phyloP scores from a whole-genome alignment of 108 stramenopile species.

The Conticribra weissflogii region DNA sequence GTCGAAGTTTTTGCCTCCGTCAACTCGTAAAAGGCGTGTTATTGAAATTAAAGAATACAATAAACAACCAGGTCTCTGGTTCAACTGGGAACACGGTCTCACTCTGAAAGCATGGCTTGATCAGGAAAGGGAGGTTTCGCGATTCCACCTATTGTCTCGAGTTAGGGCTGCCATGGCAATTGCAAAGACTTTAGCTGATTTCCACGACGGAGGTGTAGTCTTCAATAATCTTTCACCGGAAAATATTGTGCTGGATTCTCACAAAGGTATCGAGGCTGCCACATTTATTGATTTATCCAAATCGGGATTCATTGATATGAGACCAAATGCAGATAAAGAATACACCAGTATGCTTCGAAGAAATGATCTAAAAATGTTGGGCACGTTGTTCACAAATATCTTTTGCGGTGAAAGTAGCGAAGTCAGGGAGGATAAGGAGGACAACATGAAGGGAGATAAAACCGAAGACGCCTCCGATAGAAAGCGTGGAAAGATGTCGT shows the following conservation, averaged over 20 bases:
- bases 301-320: not conserved
- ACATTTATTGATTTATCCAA: not conserved
- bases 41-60: conserved; percentile 14
- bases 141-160: not conserved
- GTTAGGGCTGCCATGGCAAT: conserved; percentile 11
- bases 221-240: conserved; percentile 3
- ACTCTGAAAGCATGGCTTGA: conserved; percentile 23
- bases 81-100: conserved; percentile 25
- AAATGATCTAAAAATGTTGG: not conserved
- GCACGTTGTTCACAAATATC: too few relatives aligned
- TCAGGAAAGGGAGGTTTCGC: conserved; percentile 4
- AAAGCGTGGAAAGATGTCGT: too few relatives aligned
- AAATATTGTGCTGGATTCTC: conserved; percentile 4
- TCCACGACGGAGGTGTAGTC: conserved; percentile 2
- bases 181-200: conserved; percentile 7
- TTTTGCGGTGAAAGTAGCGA: too few relatives aligned
- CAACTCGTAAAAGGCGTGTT: conserved; percentile 4
- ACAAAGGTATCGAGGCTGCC: not conserved
- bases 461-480: too few relatives aligned
- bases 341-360: not conserved
- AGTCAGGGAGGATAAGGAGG: too few relatives aligned
- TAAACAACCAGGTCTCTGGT: conserved; percentile 1
- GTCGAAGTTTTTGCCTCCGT: conserved; percentile 14
- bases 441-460: too few relatives aligned
- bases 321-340: not conserved